Conservation (phyloP, 176 grass and related monocot species). For the Aegilops bicornis region DNA sequence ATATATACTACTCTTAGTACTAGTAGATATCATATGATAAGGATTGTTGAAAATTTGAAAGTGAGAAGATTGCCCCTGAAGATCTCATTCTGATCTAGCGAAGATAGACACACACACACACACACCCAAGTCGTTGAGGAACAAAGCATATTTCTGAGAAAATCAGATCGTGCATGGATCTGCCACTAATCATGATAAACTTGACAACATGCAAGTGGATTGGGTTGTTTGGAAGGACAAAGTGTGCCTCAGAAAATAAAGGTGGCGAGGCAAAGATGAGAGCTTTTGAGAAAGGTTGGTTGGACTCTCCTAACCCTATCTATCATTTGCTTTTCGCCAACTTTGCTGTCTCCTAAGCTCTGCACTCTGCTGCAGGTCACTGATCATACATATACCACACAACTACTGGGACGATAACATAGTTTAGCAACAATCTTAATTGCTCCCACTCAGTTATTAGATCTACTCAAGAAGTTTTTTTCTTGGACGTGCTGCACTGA, state of each 20-base stretch:
- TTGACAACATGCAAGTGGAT: conserved; percentile 13
- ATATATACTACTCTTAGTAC: not conserved
- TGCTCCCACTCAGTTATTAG: not conserved
- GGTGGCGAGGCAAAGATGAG: not conserved
- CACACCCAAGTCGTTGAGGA: not conserved
- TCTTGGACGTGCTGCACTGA: not conserved
- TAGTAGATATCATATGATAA: not conserved
- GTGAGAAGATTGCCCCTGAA: conserved; percentile 1
- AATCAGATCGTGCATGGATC: conserved; percentile 3
- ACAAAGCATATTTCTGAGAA: not conserved
- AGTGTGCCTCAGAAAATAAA: not conserved
- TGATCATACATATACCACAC: not conserved
- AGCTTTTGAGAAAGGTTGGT: not conserved
- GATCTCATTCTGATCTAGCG: not conserved
- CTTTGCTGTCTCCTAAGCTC: not conserved
- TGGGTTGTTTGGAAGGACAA: not conserved
- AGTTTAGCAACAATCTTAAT: not conserved
- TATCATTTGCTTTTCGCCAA: not conserved
- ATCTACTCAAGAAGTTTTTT: not conserved
- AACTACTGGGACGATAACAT: not conserved
- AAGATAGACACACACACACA: not conserved
- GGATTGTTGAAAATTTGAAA: not conserved
- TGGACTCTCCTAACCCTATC: conserved; percentile 16
- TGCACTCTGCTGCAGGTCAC: not conserved
- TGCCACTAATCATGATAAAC: conserved; percentile 15